Conservation (phyloP, 2,329 filamentous ascomycete genomes). For the Diaporthe sp. region DNA sequence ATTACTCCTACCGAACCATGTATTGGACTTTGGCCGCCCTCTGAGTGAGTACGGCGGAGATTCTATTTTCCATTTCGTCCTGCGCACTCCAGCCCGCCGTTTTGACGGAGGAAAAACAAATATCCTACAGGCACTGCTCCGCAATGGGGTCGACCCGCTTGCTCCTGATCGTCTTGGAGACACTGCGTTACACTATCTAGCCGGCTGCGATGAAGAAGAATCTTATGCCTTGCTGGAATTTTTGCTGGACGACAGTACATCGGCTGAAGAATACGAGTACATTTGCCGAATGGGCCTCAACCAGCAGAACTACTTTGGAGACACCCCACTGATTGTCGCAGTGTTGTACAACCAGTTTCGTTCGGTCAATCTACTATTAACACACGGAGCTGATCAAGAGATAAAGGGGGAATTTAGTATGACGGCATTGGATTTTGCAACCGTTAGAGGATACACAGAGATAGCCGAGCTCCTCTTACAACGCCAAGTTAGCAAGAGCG, state of each 20-base stretch:
- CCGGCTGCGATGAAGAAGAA: background rate
- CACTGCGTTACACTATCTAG: background rate
- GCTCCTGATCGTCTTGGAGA: background rate
- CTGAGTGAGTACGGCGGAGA: background rate
- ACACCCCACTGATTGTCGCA: background rate
- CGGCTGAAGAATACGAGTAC: background rate
- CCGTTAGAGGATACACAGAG: background rate
- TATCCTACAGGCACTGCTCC: background rate
- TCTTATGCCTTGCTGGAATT: background rate
- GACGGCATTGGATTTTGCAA: background rate
- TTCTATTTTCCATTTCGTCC: background rate
- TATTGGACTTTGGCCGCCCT: background rate
- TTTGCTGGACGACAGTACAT: background rate
- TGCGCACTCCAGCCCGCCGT: background rate
- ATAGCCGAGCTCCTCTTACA: background rate
- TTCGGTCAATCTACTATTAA: background rate
- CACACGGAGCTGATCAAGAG: background rate
- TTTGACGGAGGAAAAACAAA: background rate
- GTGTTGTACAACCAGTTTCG: background rate
- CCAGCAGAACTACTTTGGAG: background rate
- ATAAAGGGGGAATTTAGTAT: background rate
- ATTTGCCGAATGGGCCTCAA: background rate
- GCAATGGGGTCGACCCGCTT: background rate
- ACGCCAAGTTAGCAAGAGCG: too few relatives aligned
- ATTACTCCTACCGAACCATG: background rate